These are phyloP conservation scores for Coemansia pectinata DNA, from an alignment of 192 early-diverging fungal genomes.

Conservation along the genomic window DNA sequence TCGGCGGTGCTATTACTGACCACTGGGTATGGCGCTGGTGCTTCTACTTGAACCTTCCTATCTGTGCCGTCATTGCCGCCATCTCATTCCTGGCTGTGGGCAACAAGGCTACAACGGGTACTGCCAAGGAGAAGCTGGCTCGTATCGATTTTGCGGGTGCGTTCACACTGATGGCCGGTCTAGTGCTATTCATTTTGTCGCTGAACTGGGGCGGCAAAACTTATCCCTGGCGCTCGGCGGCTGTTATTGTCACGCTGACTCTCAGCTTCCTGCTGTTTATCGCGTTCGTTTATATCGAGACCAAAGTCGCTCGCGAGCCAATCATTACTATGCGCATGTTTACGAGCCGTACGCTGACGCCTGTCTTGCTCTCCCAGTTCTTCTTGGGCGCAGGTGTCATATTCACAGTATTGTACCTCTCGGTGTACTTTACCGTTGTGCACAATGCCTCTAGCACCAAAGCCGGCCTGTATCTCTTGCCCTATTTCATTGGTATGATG, in stretches of 20 bases:
- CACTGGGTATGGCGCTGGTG: constrained; percentile 52
- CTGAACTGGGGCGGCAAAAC: constrained; percentile 72
- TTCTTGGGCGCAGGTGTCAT: constrained; percentile 32
- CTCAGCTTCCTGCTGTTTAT: constrained; percentile 54
- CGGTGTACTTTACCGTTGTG: constrained; percentile 35
- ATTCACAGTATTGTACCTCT: constrained; percentile 30
- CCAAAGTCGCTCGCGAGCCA: constrained; percentile 63
- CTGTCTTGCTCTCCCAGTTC: constrained; percentile 22
- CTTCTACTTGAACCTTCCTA: constrained; percentile 61
- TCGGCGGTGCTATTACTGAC: constrained; percentile 60
- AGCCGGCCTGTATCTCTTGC: constrained; percentile 28
- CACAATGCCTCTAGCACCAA: constrained; percentile 18
- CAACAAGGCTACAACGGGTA: constrained; percentile 10
- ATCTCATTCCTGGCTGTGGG: constrained; percentile 24
- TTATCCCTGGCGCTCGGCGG: constrained; percentile 65
- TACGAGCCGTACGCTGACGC: constrained; percentile 16
- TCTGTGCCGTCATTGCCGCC: constrained; percentile 44
- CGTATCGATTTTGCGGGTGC: constrained; percentile 68
- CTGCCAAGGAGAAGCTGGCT: constrained; percentile 51
- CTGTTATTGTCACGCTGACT: constrained; percentile 48
- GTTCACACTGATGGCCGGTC: constrained; percentile 54
- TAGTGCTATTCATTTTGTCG: constrained; percentile 65
- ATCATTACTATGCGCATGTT: constrained; percentile 63
- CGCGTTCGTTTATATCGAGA: constrained; percentile 64
- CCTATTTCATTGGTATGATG: constrained; percentile 34